Percentiles rank a stretch among this genome's conserved stretches.
Evolutionary conservation across 2,329 filamentous ascomycete species (phyloP).

Genomic region (Aspergillus latus): DNA sequence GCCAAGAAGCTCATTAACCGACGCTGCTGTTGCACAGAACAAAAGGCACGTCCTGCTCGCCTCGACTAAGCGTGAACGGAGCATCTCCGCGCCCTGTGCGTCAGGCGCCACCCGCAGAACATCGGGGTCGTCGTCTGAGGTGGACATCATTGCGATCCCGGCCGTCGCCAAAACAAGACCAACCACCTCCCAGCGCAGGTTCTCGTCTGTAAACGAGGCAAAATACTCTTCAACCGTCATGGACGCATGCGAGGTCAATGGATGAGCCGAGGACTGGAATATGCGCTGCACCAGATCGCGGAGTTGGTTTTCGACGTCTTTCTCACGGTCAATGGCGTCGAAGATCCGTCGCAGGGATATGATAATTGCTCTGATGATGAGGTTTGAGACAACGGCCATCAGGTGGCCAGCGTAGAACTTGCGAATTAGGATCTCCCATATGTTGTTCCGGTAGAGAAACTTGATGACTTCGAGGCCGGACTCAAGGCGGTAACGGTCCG

Average conservation of each 20-base stretch:
- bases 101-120: conserved; percentile 24
- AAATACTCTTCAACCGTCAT: conserved; percentile 37
- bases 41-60: conserved; percentile 35
- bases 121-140: conserved; percentile 33
- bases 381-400: conserved; percentile 26
- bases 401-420: conserved; percentile 26
- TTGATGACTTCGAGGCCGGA: conserved; percentile 32
- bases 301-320: conserved; percentile 28
- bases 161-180: conserved; percentile 42
- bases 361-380: conserved; percentile 28
- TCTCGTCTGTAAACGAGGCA: conserved; percentile 29
- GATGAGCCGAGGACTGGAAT: conserved; percentile 32
- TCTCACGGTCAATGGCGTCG: conserved; percentile 21
- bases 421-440: conserved; percentile 29
- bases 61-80: conserved; percentile 33
- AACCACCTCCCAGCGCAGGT: conserved; percentile 44
- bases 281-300: conserved; percentile 29
- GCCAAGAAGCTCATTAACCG: conserved; percentile 35
- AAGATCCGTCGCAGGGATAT: conserved; percentile 29
- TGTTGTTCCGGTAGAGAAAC: conserved; percentile 29
- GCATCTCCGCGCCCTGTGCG: conserved; percentile 27
- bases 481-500: conserved; percentile 31
- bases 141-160: conserved; percentile 36
- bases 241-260: conserved; percentile 24
- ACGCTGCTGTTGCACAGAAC: conserved; percentile 35